Conservation (phyloP, 2,329 filamentous ascomycete genomes). For the Trichoderma oligosporum region DNA sequence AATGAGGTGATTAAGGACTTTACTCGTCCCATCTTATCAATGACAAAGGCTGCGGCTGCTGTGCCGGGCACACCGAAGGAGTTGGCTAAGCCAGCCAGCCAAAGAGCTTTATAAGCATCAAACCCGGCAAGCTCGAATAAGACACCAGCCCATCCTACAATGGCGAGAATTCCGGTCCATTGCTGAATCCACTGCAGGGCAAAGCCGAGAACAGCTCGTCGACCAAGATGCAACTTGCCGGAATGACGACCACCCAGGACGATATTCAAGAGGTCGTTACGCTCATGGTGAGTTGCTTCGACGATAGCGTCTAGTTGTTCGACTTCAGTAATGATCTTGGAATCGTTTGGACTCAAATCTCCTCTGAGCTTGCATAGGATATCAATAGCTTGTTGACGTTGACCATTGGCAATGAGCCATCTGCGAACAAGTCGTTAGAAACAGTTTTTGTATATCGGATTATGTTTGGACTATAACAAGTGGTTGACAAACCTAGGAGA, state of each 20-base stretch:
- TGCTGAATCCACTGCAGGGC: slow-evolving; percentile 42
- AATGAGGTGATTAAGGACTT: slow-evolving; percentile 31
- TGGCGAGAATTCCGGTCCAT: slow-evolving; percentile 43
- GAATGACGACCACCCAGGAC: slow-evolving; percentile 36
- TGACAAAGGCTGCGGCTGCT: slow-evolving; percentile 47
- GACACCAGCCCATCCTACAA: slow-evolving; percentile 34
- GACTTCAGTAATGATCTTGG: slow-evolving; percentile 34
- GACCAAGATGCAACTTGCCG: slow-evolving; percentile 36
- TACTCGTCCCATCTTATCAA: slow-evolving; percentile 46
- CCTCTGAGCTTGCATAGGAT: slow-evolving; percentile 33
- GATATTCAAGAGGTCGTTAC: slow-evolving; percentile 39
- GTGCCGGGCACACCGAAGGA: slow-evolving; percentile 51
- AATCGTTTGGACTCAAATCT: slow-evolving; percentile 32
- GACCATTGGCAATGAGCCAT: slow-evolving; percentile 38
- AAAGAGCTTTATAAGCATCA: slow-evolving; percentile 25
- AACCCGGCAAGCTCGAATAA: slow-evolving; percentile 27
- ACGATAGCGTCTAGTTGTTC: slow-evolving; percentile 41
- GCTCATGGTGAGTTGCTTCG: slow-evolving; percentile 37
- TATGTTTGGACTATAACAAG: not conserved
- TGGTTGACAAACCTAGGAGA: slow-evolving; percentile 35
- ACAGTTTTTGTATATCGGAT: not conserved
- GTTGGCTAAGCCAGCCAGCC: slow-evolving; percentile 49
- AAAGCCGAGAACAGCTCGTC: slow-evolving; percentile 39
- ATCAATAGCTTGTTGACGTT: slow-evolving; percentile 32
- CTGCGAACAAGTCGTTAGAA: slow-evolving; percentile 19